Evolutionary conservation across 2,329 filamentous ascomycete genomes (phyloP).

Genomic region (Cytospora mali): DNA sequence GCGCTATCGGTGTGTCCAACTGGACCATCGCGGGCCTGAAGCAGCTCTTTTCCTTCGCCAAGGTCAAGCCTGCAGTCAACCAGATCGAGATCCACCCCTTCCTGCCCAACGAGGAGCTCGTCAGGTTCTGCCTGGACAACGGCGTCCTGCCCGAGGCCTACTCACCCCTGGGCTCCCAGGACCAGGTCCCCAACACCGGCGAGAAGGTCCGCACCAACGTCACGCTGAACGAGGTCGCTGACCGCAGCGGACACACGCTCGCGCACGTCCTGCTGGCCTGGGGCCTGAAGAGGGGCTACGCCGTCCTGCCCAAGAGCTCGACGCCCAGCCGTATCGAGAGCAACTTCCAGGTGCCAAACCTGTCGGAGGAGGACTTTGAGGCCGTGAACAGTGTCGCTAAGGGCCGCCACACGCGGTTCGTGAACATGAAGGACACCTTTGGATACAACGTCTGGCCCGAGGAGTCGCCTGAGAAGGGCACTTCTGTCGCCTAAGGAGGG

Average conservation of each 20-base stretch:
- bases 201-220: conserved; percentile 65
- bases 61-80: conserved; percentile 53
- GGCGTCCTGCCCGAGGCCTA: conserved; percentile 56
- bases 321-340: conserved; percentile 67
- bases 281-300: conserved; percentile 67
- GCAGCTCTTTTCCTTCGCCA: conserved; percentile 50
- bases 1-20: conserved; percentile 62
- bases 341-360: conserved; percentile 61
- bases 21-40: conserved; percentile 57
- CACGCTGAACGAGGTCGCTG: conserved; percentile 59
- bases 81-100: conserved; percentile 54
- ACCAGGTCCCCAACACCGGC: conserved; percentile 68
- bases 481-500: conserved; percentile 18
- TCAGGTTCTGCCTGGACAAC: conserved; percentile 56
- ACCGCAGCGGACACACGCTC: conserved; percentile 59
- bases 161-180: conserved; percentile 62
- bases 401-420: conserved; percentile 69
- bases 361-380: conserved; percentile 60
- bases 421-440: conserved; percentile 83
- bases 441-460: conserved; percentile 72
- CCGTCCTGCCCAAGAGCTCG: conserved; percentile 71
- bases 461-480: conserved; percentile 42
- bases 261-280: conserved; percentile 66
- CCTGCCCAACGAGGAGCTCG: conserved; percentile 50
- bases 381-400: conserved; percentile 66